These are phyloP conservation scores for Suillus luteus DNA, from an alignment of 768 basidiomycete genomes.

Conservation along the genomic window DNA sequence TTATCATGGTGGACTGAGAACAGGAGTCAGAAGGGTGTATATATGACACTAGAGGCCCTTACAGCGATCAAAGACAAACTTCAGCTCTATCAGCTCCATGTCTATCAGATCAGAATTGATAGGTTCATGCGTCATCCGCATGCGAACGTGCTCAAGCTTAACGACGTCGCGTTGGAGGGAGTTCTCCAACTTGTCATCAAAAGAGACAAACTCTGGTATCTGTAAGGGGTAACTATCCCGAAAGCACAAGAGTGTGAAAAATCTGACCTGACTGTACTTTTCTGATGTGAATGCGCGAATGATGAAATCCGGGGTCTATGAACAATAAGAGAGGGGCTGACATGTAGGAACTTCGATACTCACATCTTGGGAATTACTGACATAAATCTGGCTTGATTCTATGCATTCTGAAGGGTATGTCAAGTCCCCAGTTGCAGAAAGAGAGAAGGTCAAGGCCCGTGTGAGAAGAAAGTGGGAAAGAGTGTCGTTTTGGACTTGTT, in stretches of 20 bases:
- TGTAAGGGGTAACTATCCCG: slow-evolving; percentile 29
- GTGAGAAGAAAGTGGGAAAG: slow-evolving; percentile 82
- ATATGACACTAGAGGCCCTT: slow-evolving; percentile 25
- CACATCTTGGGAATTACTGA: slow-evolving; percentile 80
- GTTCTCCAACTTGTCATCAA: slow-evolving; percentile 80
- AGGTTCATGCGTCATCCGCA: slow-evolving; percentile 76
- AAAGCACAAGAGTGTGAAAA: slow-evolving; percentile 7
- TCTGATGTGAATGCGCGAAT: slow-evolving; percentile 76
- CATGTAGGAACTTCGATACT: slow-evolving; percentile 13
- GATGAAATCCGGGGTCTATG: slow-evolving; percentile 77
- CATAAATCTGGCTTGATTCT: slow-evolving; percentile 80
- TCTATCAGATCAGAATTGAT: slow-evolving; percentile 73
- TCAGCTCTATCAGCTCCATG: slow-evolving; percentile 82
- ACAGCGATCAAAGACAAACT: slow-evolving; percentile 80
- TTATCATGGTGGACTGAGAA: slow-evolving; percentile 79
- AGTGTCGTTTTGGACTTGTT: slow-evolving; percentile 88
- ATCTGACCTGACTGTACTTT: slow-evolving; percentile 76
- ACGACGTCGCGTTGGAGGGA: slow-evolving; percentile 83
- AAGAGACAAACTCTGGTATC: slow-evolving; percentile 83
- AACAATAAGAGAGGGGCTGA: slow-evolving; percentile 13
- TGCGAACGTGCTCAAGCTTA: slow-evolving; percentile 83
- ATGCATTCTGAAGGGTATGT: slow-evolving; percentile 75
- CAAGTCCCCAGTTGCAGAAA: slow-evolving; percentile 74
- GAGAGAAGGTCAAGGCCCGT: slow-evolving; percentile 76
- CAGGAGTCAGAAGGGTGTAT: slow-evolving; percentile 4